Base-by-base conservation (phyloP, 169 alveolate genomes). In the Cryptosporidium andersoni region DNA sequence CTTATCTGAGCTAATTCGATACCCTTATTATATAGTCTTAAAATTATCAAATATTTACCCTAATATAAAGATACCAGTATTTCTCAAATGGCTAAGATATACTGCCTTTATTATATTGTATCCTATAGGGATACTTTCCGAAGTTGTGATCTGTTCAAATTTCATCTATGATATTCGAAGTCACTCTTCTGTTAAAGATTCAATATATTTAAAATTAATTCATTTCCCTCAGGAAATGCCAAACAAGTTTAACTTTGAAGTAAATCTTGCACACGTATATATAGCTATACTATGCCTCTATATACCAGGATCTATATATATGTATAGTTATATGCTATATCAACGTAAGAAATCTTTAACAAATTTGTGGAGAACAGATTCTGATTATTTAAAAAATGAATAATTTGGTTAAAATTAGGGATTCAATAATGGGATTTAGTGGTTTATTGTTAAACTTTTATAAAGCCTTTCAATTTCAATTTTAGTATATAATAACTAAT, bases 201-300 rank as follows among this genome's bases (percentile, higher is more conserved):
- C 67, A 34, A 8, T 43, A 40, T 82, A 81, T 36, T 37, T n/a
- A 40, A 64, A 63, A 47, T 80, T 82, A 36, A n/a, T 68, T n/a
- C 89, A 81, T 60, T 90, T 51, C 51, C 93, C 93, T 12, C 9
- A 64, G 11, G 89, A 89, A 60, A 90, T 90, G 93, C 93, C 93
- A 12, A 90, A 90, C 37, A n/a, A 51, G 16, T 36, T 88, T 16
- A 90, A 90, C 64, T 90, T 90, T 51, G 90, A 88, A 43, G 67
- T 88, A 43, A 82, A 89, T 62, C 89, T 90, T 9, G 81, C 80
- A 49, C 64, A 48, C 80, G 4, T 81, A 4, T 90, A 90, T 65
- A 51, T 88, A 7, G 55, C 58, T 37, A 51, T 90, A 8, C 81
- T 90, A 60, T 64, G 66, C 53, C 34, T 80, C 52, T 90, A 88